These are phyloP conservation scores for Asterophora parasitica DNA, from an alignment of 768 basidiomycete genomes.

Conservation along the genomic window DNA sequence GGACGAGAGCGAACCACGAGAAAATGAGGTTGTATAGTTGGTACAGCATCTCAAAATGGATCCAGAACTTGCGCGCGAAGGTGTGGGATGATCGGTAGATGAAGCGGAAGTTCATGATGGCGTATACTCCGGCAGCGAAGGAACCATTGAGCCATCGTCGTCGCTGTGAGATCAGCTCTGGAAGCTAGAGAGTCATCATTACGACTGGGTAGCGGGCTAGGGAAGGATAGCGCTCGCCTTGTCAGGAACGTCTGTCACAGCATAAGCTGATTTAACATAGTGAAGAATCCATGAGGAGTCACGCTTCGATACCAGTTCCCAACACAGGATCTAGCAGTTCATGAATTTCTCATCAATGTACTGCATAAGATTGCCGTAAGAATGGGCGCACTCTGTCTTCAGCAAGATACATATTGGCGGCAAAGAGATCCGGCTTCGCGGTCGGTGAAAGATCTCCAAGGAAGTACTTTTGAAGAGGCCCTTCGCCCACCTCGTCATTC, in stretches of 20 bases:
- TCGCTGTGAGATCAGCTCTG: slow-evolving; percentile 92
- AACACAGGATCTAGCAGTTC: slow-evolving; percentile 76
- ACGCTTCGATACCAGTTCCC: slow-evolving; percentile 94
- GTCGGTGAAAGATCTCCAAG: slow-evolving; percentile 75
- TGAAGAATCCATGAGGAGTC: slow-evolving; percentile 88
- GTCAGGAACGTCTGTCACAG: slow-evolving; percentile 90
- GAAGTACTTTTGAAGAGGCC: slow-evolving; percentile 94
- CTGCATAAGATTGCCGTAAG: neutral
- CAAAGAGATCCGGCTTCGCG: slow-evolving; percentile 88
- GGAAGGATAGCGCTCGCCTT: slow-evolving; percentile 42
- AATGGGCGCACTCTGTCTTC: slow-evolving; percentile 64
- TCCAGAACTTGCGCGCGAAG: slow-evolving; percentile 84
- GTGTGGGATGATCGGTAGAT: slow-evolving; percentile 88
- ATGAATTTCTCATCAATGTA: no score
- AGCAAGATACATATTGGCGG: slow-evolving; percentile 94
- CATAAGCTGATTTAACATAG: slow-evolving; percentile 94
- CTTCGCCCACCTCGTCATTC: slow-evolving; percentile 78
- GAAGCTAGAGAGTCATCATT: slow-evolving; percentile 43
- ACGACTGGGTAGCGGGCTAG: neutral
- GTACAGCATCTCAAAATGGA: slow-evolving; percentile 92
- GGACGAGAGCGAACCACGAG: slow-evolving; percentile 82
- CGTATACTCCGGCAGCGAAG: slow-evolving; percentile 95
- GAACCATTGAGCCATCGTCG: slow-evolving; percentile 97
- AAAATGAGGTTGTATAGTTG: slow-evolving; percentile 89
- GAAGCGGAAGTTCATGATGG: slow-evolving; percentile 89